Evolutionary conservation across 129 eudicot genomes (phyloP).

Genomic region (Rutidosis leptorrhynchoides): DNA sequence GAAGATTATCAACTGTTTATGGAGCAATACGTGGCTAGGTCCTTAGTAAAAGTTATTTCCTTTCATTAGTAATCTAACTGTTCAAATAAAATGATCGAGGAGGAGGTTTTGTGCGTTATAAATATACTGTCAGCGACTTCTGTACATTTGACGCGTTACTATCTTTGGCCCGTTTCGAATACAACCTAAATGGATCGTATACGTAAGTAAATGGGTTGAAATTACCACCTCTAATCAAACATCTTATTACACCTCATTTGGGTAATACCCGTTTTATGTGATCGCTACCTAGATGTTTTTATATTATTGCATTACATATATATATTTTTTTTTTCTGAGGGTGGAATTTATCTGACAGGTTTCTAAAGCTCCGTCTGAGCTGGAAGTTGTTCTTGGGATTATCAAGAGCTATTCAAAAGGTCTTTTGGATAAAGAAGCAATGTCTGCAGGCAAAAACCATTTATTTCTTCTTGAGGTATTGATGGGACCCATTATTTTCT

Average conservation of each 20-base stretch:
- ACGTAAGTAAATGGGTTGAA: background rate
- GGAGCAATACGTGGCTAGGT: too few relatives aligned
- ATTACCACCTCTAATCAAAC: background rate
- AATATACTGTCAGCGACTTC: too few relatives aligned
- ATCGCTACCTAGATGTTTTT: background rate
- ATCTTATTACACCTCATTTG: constrained; percentile 3
- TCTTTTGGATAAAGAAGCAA: constrained; percentile 52
- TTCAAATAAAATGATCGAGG: too few relatives aligned
- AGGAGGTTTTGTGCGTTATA: too few relatives aligned
- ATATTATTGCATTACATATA: constrained; percentile 4
- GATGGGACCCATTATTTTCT: constrained; percentile 16
- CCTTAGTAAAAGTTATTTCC: too few relatives aligned
- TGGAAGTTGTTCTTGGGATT: constrained; percentile 79
- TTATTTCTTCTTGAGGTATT: constrained; percentile 85
- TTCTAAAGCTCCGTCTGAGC: constrained; percentile 86
- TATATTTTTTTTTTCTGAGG: constrained; percentile 20
- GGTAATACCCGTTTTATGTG: constrained; percentile 10
- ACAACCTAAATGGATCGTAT: background rate
- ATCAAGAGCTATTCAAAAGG: constrained; percentile 68
- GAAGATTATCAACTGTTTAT: background rate
- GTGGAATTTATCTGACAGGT: constrained; percentile 46
- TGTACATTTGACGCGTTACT: too few relatives aligned
- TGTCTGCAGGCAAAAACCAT: constrained; percentile 63
- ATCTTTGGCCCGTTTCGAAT: background rate
- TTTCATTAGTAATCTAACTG: too few relatives aligned